Base-by-base conservation (phyloP, 2,329 filamentous ascomycete genomes). In the Monilinia fructigena region DNA sequence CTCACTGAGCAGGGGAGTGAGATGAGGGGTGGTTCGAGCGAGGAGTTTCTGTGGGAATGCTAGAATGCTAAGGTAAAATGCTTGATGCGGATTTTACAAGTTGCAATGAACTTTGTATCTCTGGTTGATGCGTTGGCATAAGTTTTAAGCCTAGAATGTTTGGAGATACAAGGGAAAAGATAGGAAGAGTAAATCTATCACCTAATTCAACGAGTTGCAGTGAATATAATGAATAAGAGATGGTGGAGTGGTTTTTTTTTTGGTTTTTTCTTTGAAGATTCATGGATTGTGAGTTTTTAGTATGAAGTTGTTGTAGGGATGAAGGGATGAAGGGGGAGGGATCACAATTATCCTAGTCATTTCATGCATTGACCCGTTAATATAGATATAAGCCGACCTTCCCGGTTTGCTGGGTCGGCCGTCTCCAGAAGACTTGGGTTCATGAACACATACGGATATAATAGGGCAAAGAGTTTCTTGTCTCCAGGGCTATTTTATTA, bases 341-440 rank as follows among this genome's bases (percentile, higher is more conserved):
- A 47, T 55, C 28, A 63, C 23, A 47, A 20, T 11, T n/a, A 63
- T 55, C 63, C 63, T 31, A 45, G 63, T 53, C 31, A 65, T 65
- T 65, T 52, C 63, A 48, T 65, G 63, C 63, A 65, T 65, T 26
- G 55, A 53, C 63, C 55, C 63, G 47, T 65, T 53, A 58, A 50
- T 50, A 40, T 47, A 60, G 31, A 48, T 3, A 47, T 31, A 59
- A 64, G 62, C 62, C 53, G 62, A 42, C 53, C 28, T 40, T 64
- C 62, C 56, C 62, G 62, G 62, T 58, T 47, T 64, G 42, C 53
- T 64, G 62, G 62, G 62, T 58, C 62, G 31, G 62, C 62, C 62
- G 62, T 64, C 53, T 64, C 62, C 63, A 53, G 35, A 60, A 60
- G 63, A 52, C 45, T 20, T 65, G 63, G 63, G 63, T 52, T 52